Evolutionary conservation across 2,329 filamentous ascomycete species (phyloP).

Genomic region (Berkeleyomyces rouxiae): DNA sequence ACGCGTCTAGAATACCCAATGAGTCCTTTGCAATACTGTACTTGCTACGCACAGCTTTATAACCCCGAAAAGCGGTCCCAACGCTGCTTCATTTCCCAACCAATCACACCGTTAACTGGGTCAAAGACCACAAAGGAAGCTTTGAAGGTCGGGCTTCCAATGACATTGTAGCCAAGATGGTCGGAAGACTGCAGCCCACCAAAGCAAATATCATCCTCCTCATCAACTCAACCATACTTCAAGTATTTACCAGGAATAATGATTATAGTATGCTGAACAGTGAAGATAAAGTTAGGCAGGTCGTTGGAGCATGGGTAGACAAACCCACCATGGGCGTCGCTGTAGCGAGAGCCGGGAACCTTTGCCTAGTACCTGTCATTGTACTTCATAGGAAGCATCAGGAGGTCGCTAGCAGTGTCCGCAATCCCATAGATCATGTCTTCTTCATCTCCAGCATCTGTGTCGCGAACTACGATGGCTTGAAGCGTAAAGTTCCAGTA

Average conservation of each 20-base stretch:
- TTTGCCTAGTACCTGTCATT: slow-evolving; percentile 32
- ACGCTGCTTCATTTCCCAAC: slow-evolving; percentile 8
- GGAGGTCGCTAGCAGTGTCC: slow-evolving; percentile 46
- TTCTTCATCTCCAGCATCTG: background rate
- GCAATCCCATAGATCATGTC: slow-evolving; percentile 27
- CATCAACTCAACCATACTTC: slow-evolving; percentile 29
- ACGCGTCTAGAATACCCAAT: too few relatives aligned
- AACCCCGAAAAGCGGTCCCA: too few relatives aligned
- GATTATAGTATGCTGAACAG: slow-evolving; percentile 43
- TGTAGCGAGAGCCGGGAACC: slow-evolving; percentile 27
- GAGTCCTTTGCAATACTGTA: too few relatives aligned
- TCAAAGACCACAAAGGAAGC: slow-evolving; percentile 44
- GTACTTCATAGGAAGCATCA: slow-evolving; percentile 39
- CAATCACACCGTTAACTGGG: slow-evolving; percentile 27
- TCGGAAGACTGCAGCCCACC: slow-evolving; percentile 41
- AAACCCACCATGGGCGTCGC: slow-evolving; percentile 27
- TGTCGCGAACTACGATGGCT: slow-evolving; percentile 16
- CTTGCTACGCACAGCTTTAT: too few relatives aligned
- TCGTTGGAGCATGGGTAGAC: slow-evolving; percentile 29
- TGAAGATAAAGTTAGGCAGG: slow-evolving; percentile 34
- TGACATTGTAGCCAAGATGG: slow-evolving; percentile 40
- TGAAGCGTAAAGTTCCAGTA: slow-evolving; percentile 43
- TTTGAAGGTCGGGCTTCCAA: slow-evolving; percentile 46
- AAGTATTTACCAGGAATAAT: slow-evolving; percentile 37
- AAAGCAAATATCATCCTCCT: slow-evolving; percentile 42